Base-by-base conservation (phyloP, 2,329 filamentous ascomycete species). In the Neonectria magnoliae region DNA sequence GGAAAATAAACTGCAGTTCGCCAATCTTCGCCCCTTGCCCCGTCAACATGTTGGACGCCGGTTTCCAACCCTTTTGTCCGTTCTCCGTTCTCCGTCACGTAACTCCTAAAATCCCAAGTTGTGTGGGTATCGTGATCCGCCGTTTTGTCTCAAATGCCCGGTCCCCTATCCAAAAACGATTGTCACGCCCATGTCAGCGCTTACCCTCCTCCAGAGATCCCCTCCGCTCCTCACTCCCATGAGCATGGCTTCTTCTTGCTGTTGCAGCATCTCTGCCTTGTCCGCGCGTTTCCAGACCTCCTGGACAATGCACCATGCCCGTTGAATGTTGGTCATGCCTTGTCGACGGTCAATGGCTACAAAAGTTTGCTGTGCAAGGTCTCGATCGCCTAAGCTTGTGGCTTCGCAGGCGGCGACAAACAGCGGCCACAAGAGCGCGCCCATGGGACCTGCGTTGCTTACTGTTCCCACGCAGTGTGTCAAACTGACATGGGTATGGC, bases 391-490 rank as follows among this genome's bases (percentile, higher is more conserved):
- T 1, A 75, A 69, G 16, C 74, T 80, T 9, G 81, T 77, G 0
- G 88, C 88, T 74, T 91, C 88, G 71, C 88, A 90, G 1, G 87
- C 83, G 2, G 87, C 85, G 10, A 88, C 87, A 69, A 91, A 91
- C 2, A 90, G 78, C 1, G 88, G 88, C 87, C 88, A 90, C 2
- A 91, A 80, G 38, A 91, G 78, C 2, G 88, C 88, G 2, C 86
- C 84, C 85, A 90, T 89, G 0, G 88, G 88, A 0, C 88, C 88
- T 48, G 79, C 79, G 63, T 85, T 84, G 22, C 77, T 79, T 29
- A 88, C 87, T 0, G 87, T 88, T 31, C 82, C 82, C 6, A 83
- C 80, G 70, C 87, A 90, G 65, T 88, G 85, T 14, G 76, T 74
- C 5, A 89, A 79, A 5, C 85, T 82, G 2, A 81, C 72, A 64